Evolutionary conservation across 2,329 filamentous ascomycete genomes (phyloP), one percentile per base, ranked within the genome.

Genomic region (Cryphonectria parasitica): DNA sequence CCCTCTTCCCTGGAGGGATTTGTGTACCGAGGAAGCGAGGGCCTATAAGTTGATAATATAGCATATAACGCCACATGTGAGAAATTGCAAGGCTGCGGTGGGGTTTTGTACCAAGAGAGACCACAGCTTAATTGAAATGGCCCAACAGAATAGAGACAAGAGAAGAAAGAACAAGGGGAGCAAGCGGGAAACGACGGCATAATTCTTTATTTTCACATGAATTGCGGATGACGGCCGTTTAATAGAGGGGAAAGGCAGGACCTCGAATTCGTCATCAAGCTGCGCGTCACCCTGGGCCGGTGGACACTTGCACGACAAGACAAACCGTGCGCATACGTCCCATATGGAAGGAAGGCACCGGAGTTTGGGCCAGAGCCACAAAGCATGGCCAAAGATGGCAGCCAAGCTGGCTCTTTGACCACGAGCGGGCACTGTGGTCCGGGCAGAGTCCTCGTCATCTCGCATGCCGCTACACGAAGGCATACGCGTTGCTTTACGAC

Each of bases 401-500:
- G 19, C 58, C 58, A 19, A 61, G 58, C 17, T 61, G 58, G 22
- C 22, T 22, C 17, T 34, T 22, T n/a, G 15, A 39, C 31, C 54
- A 19, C 19, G 34, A 36, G 58, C 45, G 22, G 58, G 58, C 31
- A 36, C 34, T 61, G 31, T 61, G 58, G 58, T 10, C 58, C 58
- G 25, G 63, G 43, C 41, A 49, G 19, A 52, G 63, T 39, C 63
- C 63, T 64, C 63, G 63, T 64, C 63, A 64, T 49, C 63, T 52
- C 63, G 63, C 63, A 64, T 64, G 31, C 28, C 61, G 61, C 61
- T 43, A 43, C 61, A n/a, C 45, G 11, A 7, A 64, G 61, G 61
- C 2, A 39, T 39, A 64, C 61, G 61, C 61, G 61, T 63, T 62
- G 43, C 36, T 43, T 15, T 4, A 43, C 54, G 54, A 58, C 54